Evolutionary conservation across 179 eudicot species (phyloP), one percentile per base, ranked within the genome.

Genomic region (Silene vulgaris): DNA sequence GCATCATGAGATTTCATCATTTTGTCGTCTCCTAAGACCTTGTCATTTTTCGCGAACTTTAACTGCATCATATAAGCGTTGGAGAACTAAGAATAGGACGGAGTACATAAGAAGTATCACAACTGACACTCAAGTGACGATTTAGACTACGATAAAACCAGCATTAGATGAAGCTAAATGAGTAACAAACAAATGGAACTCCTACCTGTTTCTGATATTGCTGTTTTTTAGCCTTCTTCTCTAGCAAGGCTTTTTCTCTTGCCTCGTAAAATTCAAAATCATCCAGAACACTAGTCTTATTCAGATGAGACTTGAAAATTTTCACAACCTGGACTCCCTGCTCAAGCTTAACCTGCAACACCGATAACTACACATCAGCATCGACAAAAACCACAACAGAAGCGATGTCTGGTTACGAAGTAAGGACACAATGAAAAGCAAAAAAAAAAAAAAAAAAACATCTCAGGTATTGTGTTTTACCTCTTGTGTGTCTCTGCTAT

Each of bases 401-500:
- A 28, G 16, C 8, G 35, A 62, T 9, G 5, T 12, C 9, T 14
- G 9, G 17, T 35, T 23, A 45, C 29, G 23, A 8, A 8, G 3
- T 21, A 20, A 69, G 59, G 59, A 20, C 32, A 69, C 29, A 40
- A 52, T 16, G 35, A 28, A 43, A 0, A 26, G 52, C 5, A 0
- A 69, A 60, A 11, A 69, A 19, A 20, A 11, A 69, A 19, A 20
- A 13, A 45, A 69, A 69, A 17, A 21, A 4, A 45, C 0, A 45
- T 8, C 59, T 50, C 7, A 4, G 17, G 57, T 28, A 59, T n/a
- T 8, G 29, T 11, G 12, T 12, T 11, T 77, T 72, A 93, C 98
- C 97, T 94, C 98, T 78, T 94, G 98, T 37, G 98, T 94, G 81
- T 94, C 98, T 82, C 98, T 89, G 84, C 98, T 94, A 76, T 94